Evolutionary conservation across 148 eudicot species (phyloP), one percentile per base, ranked within the genome.

Genomic region (Chenopodium formosanum): DNA sequence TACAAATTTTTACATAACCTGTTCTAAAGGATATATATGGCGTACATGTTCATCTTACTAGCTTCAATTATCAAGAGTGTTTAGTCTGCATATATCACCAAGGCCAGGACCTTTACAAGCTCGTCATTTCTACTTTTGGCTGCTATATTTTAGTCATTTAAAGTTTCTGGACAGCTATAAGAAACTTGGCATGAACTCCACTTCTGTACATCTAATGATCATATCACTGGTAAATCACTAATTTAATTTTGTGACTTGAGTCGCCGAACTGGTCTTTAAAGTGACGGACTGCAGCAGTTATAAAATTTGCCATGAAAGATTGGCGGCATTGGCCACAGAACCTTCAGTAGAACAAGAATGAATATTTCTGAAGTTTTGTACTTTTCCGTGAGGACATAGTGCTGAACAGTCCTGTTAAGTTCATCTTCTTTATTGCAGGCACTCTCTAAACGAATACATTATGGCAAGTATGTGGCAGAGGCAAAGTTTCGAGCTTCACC

Each of bases 401-500:
- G 25, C 62, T 16, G 32, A 47, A 63, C 44, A 60, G 4, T 68
- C 56, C 50, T 29, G 20, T 13, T 76, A 13, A 17, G 25, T 25
- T 71, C n/a, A n/a, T 40, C 19, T 32, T 5, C 17, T 29, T 34
- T 20, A 74, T 37, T 83, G 83, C 85, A 95, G 99, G 93, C 91
- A 69, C 92, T 95, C 60, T 95, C 99, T 11, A 95, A 94, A 88
- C 91, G 99, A 87, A 91, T 95, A 62, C 99, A 95, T 74, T 95
- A 95, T 40, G 99, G 99, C 53, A 95, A 95, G 88, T 95, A 90
- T 83, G 99, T 95, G 27, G 99, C 99, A 12, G 99, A 95, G 82
- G 97, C 99, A 25, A 95, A 95, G 80, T 95, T 92, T 58, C 91
- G 88, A 71, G 97, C 90, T 79, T 86, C 97, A 44, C 97, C 97